Evolutionary conservation across 2,329 filamentous ascomycete species (phyloP).

Genomic region (Cercospora zeae-maydis): DNA sequence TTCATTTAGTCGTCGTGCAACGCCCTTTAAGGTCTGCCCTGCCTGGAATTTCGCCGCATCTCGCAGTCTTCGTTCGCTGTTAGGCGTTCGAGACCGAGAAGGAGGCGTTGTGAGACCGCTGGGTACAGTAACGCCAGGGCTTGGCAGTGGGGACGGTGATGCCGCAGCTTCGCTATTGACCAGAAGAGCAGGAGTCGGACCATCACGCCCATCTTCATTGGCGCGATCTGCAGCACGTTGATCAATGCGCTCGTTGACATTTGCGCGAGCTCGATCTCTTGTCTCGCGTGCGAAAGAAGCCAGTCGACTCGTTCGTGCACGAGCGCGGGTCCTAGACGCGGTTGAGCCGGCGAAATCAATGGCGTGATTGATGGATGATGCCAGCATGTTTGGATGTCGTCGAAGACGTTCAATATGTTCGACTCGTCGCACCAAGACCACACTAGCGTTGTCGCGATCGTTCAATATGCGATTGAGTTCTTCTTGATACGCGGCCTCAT

Average conservation of each 20-base stretch:
- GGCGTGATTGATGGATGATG: constrained; percentile 24
- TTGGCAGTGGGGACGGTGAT: constrained; percentile 8
- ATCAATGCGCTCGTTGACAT: constrained; percentile 20
- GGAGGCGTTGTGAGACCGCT: constrained; percentile 15
- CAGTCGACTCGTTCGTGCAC: constrained; percentile 20
- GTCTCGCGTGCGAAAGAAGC: constrained; percentile 24
- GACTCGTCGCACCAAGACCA: constrained; percentile 55
- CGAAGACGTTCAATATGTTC: constrained; percentile 38
- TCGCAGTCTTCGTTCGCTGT: constrained; percentile 21
- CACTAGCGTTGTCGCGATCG: constrained; percentile 47
- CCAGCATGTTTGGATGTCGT: constrained; percentile 24
- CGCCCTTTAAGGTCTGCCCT: constrained; percentile 20
- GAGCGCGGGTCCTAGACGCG: constrained; percentile 21
- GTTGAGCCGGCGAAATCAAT: constrained; percentile 25
- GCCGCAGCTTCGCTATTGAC: constrained; percentile 6
- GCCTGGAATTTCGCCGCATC: constrained; percentile 22
- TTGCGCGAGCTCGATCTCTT: constrained; percentile 21
- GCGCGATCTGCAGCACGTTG: constrained; percentile 15
- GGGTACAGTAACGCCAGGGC: constrained; percentile 5
- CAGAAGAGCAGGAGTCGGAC: constrained; percentile 8
- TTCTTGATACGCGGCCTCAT: constrained; percentile 80
- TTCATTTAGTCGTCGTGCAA: constrained; percentile 21
- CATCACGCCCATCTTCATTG: constrained; percentile 12
- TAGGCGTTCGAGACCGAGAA: constrained; percentile 16
- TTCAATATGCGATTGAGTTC: constrained; percentile 71